A percentile compares a stretch with the other conserved stretches of the same genome.
Conservation (phyloP, 1,139 yeast genomes). For the Yamadazyma mexicana region DNA sequence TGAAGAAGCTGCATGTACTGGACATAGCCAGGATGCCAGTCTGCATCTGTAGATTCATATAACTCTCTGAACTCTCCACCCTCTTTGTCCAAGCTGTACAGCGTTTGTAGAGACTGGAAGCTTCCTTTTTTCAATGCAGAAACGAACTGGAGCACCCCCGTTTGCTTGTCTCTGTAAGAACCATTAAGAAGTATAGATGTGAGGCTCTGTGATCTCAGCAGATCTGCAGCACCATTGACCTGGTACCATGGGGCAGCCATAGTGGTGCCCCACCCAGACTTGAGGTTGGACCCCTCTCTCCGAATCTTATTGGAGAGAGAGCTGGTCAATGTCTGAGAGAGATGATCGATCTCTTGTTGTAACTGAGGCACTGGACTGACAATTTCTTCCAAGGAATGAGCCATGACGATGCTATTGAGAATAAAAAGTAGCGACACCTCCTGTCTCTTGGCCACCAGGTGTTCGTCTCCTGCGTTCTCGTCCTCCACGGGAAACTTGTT, state of each 20-base stretch:
- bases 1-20: conserved; percentile 18
- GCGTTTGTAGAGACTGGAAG: conserved; percentile 6
- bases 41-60: conserved; percentile 14
- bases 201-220: conserved; percentile 20
- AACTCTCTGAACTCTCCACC: conserved; percentile 15
- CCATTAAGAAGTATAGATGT: conserved; percentile 31
- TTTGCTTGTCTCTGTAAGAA: conserved; percentile 34
- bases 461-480: background rate
- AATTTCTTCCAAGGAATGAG: conserved; percentile 22
- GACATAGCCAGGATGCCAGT: conserved; percentile 21
- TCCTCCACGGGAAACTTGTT: background rate
- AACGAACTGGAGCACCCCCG: conserved; percentile 9
- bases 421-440: conserved; percentile 35
- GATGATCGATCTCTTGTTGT: conserved; percentile 4
- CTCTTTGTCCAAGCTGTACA: conserved; percentile 6
- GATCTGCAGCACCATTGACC: conserved; percentile 8
- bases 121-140: conserved; percentile 8
- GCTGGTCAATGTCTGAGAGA: conserved; percentile 4
- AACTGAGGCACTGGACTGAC: conserved; percentile 16
- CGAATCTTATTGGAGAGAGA: conserved; percentile 5
- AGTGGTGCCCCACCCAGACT: background rate
- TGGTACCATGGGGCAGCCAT: background rate
- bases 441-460: conserved; percentile 19
- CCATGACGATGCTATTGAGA: conserved; percentile 26
- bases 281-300: conserved; percentile 5